Base-by-base conservation (phyloP, 192 early-diverging fungal species). In the Nowakowskiella sp. region DNA sequence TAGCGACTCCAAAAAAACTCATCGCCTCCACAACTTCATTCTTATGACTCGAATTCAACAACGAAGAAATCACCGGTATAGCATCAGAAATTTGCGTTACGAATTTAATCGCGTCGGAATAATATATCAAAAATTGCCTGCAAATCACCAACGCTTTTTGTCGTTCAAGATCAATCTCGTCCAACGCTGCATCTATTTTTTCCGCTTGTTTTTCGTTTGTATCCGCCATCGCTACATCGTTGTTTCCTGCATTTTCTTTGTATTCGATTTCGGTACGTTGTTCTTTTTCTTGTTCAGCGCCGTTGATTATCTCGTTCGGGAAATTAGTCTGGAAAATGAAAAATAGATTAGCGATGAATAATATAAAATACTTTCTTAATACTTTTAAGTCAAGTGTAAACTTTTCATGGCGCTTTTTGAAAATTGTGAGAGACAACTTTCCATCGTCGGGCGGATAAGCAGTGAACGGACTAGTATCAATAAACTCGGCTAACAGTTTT, bases 1-100 rank as follows among this genome's bases (percentile, higher is more conserved):
- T 77, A 2, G 89, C 85, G 0, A 76, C 69, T 0, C 91, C 89
- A 58, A 97, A 90, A 61, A 97, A 97, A 42, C 89, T 85, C 87
- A 99, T 99, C 1, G 85, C 82, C 57, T 97, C 94, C 53, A 95
- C 74, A 1, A 97, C 94, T 63, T 99, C 97, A 8, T 83, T 62
- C 58, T 97, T 97, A 44, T 74, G 80, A 22, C 85, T 94, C 1
- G 91, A 94, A 1, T 83, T 85, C 28, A 99, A 72, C 1, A 98
- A 76, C 66, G 90, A 83, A 28, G 84, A 76, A 33, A 99, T 72
- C 2, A 76, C 77, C 1, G 90, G 83, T 30, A 87, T 80, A 0
- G 83, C 78, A 4, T 73, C 73, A 31, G 30, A 79, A 26, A 97
- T 77, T 55, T 89, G 81, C 60, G 84, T 64, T 23, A 89, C 79